Conservation (phyloP, 2,329 filamentous ascomycete species). For the Hortaea werneckii region DNA sequence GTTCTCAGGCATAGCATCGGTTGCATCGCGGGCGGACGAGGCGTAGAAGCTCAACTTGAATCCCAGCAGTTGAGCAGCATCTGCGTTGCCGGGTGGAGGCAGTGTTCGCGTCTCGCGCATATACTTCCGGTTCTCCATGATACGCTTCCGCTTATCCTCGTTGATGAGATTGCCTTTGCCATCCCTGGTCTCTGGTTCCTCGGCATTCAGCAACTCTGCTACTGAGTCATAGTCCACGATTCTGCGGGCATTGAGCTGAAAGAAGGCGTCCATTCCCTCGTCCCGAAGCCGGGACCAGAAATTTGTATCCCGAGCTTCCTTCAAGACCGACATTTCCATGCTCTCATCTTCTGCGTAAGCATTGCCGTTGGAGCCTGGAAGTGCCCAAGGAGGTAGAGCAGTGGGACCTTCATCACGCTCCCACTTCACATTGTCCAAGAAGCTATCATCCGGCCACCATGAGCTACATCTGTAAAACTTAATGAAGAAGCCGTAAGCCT, state of each 20-base stretch:
- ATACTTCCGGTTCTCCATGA: constrained; percentile 58
- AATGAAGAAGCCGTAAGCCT: constrained; percentile 87
- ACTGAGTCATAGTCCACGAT: constrained; percentile 48
- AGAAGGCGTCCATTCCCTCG: constrained; percentile 72
- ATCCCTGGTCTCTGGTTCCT: constrained; percentile 22
- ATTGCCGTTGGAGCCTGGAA: constrained; percentile 59
- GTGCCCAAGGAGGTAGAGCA: constrained; percentile 76
- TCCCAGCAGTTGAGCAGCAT: constrained; percentile 86
- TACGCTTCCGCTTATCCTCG: constrained; percentile 33
- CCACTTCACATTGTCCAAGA: constrained; percentile 40
- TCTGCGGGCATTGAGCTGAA: constrained; percentile 69
- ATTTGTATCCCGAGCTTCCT: constrained; percentile 54
- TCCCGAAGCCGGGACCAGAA: constrained; percentile 79
- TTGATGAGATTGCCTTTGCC: constrained; percentile 30
- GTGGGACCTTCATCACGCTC: constrained; percentile 42
- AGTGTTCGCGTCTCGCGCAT: constrained; percentile 70
- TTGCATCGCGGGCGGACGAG: constrained; percentile 61
- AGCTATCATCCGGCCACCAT: constrained; percentile 78
- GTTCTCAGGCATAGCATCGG: constrained; percentile 78
- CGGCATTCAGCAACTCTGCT: constrained; percentile 17
- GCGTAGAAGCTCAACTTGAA: constrained; percentile 97
- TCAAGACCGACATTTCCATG: constrained; percentile 44
- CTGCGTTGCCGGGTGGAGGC: constrained; percentile 75
- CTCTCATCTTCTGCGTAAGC: constrained; percentile 56
- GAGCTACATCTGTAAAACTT: constrained; percentile 85